Evolutionary conservation across 2,329 filamentous ascomycete species (phyloP).

Genomic region (Trichoderma sp.): DNA sequence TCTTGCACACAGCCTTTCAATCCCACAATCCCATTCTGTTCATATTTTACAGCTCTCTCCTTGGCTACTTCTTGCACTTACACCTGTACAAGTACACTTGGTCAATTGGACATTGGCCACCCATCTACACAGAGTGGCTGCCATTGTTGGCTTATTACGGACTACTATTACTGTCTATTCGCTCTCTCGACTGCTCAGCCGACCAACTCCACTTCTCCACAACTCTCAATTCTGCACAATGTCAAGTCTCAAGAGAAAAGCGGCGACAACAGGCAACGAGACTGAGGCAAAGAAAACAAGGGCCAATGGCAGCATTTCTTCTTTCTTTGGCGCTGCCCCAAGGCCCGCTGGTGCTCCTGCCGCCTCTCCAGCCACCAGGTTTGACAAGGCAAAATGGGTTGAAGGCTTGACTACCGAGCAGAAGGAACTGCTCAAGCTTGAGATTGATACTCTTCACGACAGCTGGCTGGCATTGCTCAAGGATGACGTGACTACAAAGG

Average conservation of each 20-base stretch:
- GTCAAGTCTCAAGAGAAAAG: slow-evolving; percentile 69
- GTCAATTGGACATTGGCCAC: background rate
- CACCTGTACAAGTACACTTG: background rate
- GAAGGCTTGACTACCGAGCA: slow-evolving; percentile 77
- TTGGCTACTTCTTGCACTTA: background rate
- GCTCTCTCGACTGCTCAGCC: slow-evolving; percentile 9
- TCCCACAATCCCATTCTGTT: background rate
- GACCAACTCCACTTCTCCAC: slow-evolving; percentile 27
- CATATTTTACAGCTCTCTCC: background rate
- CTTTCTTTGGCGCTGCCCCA: slow-evolving; percentile 76
- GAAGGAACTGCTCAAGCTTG: slow-evolving; percentile 76
- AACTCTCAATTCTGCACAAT: slow-evolving; percentile 37
- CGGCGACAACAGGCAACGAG: slow-evolving; percentile 42
- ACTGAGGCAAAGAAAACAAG: slow-evolving; percentile 69
- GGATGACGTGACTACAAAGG: slow-evolving; percentile 75
- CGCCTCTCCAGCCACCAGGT: slow-evolving; percentile 53
- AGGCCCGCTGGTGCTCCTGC: slow-evolving; percentile 46
- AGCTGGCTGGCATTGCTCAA: slow-evolving; percentile 90
- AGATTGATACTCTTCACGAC: slow-evolving; percentile 89
- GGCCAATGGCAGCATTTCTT: slow-evolving; percentile 76
- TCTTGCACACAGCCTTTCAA: background rate
- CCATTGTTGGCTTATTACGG: background rate
- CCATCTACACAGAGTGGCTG: background rate
- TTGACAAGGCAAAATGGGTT: slow-evolving; percentile 92
- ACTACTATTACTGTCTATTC: slow-evolving; percentile 21